Evolutionary conservation across 176 grass and related monocot genomes (phyloP), one percentile per base, ranked within the genome.

Genomic region (Tillandsia leiboldiana): DNA sequence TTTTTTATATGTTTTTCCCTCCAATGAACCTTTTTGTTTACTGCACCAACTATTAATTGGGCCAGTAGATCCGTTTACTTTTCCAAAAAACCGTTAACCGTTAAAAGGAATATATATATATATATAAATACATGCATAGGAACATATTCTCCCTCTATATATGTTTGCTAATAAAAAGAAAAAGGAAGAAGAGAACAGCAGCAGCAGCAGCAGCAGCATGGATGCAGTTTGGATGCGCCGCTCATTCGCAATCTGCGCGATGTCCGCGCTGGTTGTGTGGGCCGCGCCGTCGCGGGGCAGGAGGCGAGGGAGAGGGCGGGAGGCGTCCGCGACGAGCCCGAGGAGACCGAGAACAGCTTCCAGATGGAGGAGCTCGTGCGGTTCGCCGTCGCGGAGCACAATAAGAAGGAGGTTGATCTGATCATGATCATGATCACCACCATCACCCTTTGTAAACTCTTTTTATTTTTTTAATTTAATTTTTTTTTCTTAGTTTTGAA

Each of bases 361-460:
- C 15, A 70, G 49, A 70, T 50, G 47, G 67, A 70, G 17, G 47
- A 70, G 15, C 49, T 70, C 15, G 49, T 17, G 10, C 33, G 49
- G 14, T 70, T 70, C 17, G 67, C 67, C n/a, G 42, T 52, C 48
- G 49, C 50, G 11, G 48, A 51, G 51, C 49, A 52, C 23, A 70
- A 70, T 49, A 70, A 70, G 49, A 70, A 70, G 47, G 67, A 70
- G 49, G 67, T 70, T 15, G 23, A 29, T 66, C 14, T 24, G 24
- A 24, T 24, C 24, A 24, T 24, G 23, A 24, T 24, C 1, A n/a
- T n/a, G 12, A 11, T 24, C 26, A 11, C 51, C 51, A 13, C 10
- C 9, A 11, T 11, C 26, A 26, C 10, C 62, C 62, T 20, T 33
- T 33, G 22, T 65, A 23, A 26, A 48, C 14, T 66, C 33, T 66